Conservation (phyloP, 148 eudicot genomes). For the Chenopodium quinoa region DNA sequence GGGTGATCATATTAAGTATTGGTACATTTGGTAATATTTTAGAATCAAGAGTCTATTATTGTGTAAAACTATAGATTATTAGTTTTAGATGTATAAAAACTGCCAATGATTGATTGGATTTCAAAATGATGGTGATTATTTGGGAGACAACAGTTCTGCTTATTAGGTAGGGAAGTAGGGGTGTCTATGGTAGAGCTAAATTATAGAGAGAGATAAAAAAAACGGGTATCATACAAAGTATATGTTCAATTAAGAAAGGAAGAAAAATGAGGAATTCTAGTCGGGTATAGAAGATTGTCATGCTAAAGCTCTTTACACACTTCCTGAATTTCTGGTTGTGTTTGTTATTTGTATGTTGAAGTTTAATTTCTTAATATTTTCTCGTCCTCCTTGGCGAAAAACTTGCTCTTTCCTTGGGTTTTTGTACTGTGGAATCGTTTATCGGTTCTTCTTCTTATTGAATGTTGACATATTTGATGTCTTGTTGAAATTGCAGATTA, state of each 20-base stretch:
- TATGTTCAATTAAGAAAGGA: conserved; percentile 14
- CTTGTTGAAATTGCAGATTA: conserved; percentile 32
- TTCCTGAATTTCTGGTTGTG: conserved; percentile 6
- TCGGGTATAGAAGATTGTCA: conserved; percentile 8
- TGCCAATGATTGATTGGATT: not conserved
- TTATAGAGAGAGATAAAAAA: not conserved
- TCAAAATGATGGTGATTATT: not conserved
- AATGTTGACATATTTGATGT: conserved; percentile 9
- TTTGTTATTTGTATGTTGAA: conserved; percentile 17
- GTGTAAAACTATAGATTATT: not conserved
- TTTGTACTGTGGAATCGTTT: not conserved
- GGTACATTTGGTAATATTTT: too few species aligned
- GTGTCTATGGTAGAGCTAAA: not conserved
- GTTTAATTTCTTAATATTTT: not conserved
- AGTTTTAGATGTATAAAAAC: not conserved
- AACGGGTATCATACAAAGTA: conserved; percentile 12
- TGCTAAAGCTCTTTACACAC: conserved; percentile 5
- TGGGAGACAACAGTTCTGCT: not conserved
- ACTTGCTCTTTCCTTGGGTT: not conserved
- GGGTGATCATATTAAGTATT: too few species aligned
- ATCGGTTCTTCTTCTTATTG: not conserved
- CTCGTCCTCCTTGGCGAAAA: not conserved
- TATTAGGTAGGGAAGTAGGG: not conserved
- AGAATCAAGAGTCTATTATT: not conserved
- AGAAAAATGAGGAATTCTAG: not conserved